Evolutionary conservation across 345 rosid genomes (phyloP).

Genomic region (Pugionium dolabratum): DNA sequence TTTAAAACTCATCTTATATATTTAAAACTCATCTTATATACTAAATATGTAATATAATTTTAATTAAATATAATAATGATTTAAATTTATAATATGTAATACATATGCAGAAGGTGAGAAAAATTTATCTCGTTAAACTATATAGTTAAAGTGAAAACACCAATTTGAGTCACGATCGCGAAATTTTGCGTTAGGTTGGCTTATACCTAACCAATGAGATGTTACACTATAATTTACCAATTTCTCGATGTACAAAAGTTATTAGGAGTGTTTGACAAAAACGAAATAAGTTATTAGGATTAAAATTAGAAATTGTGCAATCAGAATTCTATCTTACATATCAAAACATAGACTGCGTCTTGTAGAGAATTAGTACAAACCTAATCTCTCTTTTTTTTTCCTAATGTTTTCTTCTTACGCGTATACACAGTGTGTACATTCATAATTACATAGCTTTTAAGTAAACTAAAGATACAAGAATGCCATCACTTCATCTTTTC

Average conservation of each 20-base stretch:
- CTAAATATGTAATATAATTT: no score
- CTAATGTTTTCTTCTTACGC: constrained; percentile 15
- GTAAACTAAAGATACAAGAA: constrained; percentile 9
- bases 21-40: no score
- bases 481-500: constrained; percentile 10
- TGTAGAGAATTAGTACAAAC: constrained; percentile 3
- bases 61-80: no score
- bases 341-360: constrained; percentile 24
- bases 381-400: not conserved
- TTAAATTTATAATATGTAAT: no score
- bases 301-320: not conserved
- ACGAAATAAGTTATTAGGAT: not conserved
- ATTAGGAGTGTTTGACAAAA: no score
- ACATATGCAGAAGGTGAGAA: no score
- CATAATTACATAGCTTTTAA: constrained; percentile 15
- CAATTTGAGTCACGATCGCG: constrained; percentile 7
- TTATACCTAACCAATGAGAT: constrained; percentile 8
- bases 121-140: no score
- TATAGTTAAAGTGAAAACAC: not conserved
- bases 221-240: not conserved
- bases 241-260: not conserved
- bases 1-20: no score
- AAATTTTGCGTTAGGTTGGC: constrained; percentile 15
- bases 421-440: constrained; percentile 22
- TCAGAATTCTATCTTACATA: constrained; percentile 17